phyloP scores from a whole-genome alignment of 495 filamentous ascomycete species.

The Trichoderma erinaceum region DNA sequence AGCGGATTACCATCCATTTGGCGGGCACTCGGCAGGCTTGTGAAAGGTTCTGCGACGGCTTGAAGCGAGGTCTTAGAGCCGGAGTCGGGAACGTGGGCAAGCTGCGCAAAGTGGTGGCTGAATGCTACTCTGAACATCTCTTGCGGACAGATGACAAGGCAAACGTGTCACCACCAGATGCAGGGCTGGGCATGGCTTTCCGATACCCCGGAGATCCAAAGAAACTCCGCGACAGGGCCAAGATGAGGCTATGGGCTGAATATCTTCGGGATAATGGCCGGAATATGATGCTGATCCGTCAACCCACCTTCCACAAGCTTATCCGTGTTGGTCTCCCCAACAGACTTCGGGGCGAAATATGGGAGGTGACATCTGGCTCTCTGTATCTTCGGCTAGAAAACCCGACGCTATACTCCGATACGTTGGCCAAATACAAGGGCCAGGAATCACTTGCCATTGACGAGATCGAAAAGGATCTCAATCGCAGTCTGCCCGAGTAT shows the following conservation, averaged over 20 bases:
- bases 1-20: slow-evolving; percentile 83
- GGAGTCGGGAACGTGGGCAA: slow-evolving; percentile 81
- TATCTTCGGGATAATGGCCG: slow-evolving; percentile 94
- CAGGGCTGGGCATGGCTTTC: slow-evolving; percentile 87
- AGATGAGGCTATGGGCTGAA: slow-evolving; percentile 96
- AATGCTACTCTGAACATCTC: slow-evolving; percentile 92
- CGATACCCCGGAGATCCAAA: slow-evolving; percentile 94
- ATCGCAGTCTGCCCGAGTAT: slow-evolving; percentile 92
- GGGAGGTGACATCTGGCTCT: slow-evolving; percentile 90
- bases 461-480: slow-evolving; percentile 97
- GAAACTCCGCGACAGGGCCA: slow-evolving; percentile 89
- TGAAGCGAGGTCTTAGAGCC: slow-evolving; percentile 81
- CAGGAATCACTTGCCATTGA: slow-evolving; percentile 89
- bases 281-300: slow-evolving; percentile 83
- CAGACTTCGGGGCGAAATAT: slow-evolving; percentile 85
- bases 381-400: slow-evolving; percentile 80
- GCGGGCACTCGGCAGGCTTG: slow-evolving; percentile 81
- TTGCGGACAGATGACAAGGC: slow-evolving; percentile 55
- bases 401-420: slow-evolving; percentile 76
- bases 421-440: slow-evolving; percentile 72
- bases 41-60: slow-evolving; percentile 90
- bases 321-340: slow-evolving; percentile 95
- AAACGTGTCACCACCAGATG: slow-evolving; percentile 68
- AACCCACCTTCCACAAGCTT: slow-evolving; percentile 95
- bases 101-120: slow-evolving; percentile 65